Evolutionary conservation across 805 yeast genomes (phyloP).

Genomic region (Candida sanyiensis): DNA sequence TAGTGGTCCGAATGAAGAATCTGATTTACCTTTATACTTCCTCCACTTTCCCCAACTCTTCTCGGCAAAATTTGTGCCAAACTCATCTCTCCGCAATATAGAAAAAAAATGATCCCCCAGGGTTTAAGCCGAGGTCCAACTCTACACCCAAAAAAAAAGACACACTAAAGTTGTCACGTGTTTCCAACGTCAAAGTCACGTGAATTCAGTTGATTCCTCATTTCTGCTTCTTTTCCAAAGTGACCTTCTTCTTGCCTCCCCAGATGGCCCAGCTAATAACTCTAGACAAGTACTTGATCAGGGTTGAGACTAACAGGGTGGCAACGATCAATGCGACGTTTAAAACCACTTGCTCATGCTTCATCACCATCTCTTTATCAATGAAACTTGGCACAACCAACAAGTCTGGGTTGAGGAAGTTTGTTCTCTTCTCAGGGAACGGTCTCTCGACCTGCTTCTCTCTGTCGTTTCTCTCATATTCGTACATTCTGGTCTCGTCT

Average conservation of each 20-base stretch:
- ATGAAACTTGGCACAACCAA: conserved; percentile 32
- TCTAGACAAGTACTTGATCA: background rate
- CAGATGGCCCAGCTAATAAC: background rate
- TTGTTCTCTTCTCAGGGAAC: conserved; percentile 30
- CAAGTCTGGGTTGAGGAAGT: conserved; percentile 27
- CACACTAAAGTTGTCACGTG: background rate
- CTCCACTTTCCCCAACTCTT: background rate
- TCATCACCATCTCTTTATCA: conserved; percentile 41
- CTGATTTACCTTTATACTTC: background rate
- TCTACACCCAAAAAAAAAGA: too few species aligned
- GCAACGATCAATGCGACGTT: conserved; percentile 27
- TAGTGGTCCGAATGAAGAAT: too few species aligned
- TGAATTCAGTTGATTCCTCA: background rate
- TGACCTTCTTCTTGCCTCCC: background rate
- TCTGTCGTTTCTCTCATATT: conserved; percentile 50
- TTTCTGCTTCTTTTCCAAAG: conserved; percentile 1
- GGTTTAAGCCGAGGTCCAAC: conserved; percentile 1
- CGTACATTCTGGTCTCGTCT: conserved; percentile 44
- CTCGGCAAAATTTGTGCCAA: background rate
- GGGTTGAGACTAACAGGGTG: conserved; percentile 5
- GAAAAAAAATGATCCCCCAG: background rate
- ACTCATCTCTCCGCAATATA: background rate
- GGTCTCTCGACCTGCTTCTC: conserved; percentile 26
- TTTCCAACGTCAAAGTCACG: background rate
- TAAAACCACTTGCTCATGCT: conserved; percentile 44